Percentiles rank a stretch among this genome's conserved stretches.
These are phyloP conservation scores for Eleusine coracana DNA, from an alignment of 176 grass and related monocot species.

Conservation along the genomic window DNA sequence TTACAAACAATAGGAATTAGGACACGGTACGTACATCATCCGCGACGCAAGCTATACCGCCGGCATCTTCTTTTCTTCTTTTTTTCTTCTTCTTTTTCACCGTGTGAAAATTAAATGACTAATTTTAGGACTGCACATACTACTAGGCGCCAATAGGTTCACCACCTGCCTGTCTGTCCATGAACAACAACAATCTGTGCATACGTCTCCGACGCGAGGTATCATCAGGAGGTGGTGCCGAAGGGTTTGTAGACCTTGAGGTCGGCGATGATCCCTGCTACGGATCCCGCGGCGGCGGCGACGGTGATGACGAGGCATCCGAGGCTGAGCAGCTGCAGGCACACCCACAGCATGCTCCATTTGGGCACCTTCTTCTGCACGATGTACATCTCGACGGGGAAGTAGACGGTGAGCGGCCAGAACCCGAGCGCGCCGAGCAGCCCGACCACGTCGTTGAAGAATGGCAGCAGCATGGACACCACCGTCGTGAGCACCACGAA, in stretches of 20 bases:
- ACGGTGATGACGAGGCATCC: slow-evolving; percentile 77
- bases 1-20: slow-evolving; percentile 47
- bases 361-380: slow-evolving; percentile 76
- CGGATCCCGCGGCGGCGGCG: slow-evolving; percentile 77
- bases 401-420: slow-evolving; percentile 77
- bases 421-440: slow-evolving; percentile 75
- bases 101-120: slow-evolving; percentile 21
- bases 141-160: slow-evolving; percentile 28
- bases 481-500: slow-evolving; percentile 83
- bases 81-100: background rate
- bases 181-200: slow-evolving; percentile 24
- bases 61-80: background rate
- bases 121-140: slow-evolving; percentile 29
- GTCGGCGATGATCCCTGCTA: slow-evolving; percentile 78
- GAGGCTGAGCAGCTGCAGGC: slow-evolving; percentile 88
- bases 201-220: background rate
- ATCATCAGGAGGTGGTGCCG: slow-evolving; percentile 52
- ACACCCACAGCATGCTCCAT: slow-evolving; percentile 89
- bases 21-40: background rate
- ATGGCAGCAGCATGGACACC: slow-evolving; percentile 90
- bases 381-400: slow-evolving; percentile 80
- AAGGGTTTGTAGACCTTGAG: slow-evolving; percentile 90
- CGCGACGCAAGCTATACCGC: slow-evolving; percentile 11
- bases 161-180: slow-evolving; percentile 3
- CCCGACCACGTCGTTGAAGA: slow-evolving; percentile 95